phyloP scores from a whole-genome alignment of 2,329 filamentous ascomycete genomes.

The Penicillium sp. region DNA sequence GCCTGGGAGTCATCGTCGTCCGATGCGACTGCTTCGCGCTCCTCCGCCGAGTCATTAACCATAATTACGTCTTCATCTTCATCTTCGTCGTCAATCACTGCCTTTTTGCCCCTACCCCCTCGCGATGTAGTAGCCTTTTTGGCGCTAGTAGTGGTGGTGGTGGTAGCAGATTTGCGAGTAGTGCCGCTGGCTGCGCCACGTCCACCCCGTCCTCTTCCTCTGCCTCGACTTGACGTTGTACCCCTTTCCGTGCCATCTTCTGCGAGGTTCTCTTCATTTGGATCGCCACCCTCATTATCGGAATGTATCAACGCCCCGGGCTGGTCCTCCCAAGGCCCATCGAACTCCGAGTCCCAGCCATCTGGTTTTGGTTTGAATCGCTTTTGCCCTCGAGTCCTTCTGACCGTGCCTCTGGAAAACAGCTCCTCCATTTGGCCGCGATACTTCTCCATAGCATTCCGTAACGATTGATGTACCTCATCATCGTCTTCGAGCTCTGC shows the following conservation, averaged over 20 bases:
- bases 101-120: constrained; percentile 27
- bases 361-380: constrained; percentile 72
- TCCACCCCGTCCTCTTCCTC: constrained; percentile 44
- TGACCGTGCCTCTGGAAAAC: constrained; percentile 63
- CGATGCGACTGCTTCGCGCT: constrained; percentile 14
- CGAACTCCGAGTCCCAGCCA: constrained; percentile 83
- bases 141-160: constrained; percentile 24
- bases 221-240: constrained; percentile 41
- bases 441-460: constrained; percentile 69
- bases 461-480: constrained; percentile 65
- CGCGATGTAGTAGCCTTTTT: constrained; percentile 24
- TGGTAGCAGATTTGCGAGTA: constrained; percentile 26
- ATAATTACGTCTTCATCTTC: constrained; percentile 38
- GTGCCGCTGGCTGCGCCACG: constrained; percentile 41
- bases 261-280: constrained; percentile 42
- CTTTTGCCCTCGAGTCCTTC: constrained; percentile 49
- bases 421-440: constrained; percentile 66
- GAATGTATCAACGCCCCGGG: constrained; percentile 60
- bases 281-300: constrained; percentile 48
- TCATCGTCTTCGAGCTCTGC: constrained; percentile 67
- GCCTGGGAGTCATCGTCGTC: constrained; percentile 31
- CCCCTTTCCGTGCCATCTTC: constrained; percentile 42
- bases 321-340: constrained; percentile 81
- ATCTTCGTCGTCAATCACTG: constrained; percentile 32
- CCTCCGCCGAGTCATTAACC: constrained; percentile 28